Conservation (phyloP, 1,284 basidiomycete species). For the Malassezia japonica region DNA sequence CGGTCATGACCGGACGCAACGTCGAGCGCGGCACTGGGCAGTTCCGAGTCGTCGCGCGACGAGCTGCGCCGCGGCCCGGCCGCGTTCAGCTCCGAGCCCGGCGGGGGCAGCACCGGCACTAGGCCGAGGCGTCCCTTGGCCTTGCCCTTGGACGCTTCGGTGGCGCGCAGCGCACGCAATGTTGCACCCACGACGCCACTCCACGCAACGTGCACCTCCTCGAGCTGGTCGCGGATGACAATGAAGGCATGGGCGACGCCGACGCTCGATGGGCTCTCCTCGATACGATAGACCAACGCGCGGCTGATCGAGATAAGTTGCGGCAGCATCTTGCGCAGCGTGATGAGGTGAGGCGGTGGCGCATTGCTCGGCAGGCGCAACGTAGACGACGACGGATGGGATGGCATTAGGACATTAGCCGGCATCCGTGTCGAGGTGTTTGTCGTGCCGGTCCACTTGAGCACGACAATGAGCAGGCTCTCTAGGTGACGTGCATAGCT, state of each 20-base stretch:
- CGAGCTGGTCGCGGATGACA: constrained; percentile 26
- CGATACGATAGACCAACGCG: constrained; percentile 33
- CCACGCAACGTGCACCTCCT: constrained; percentile 42
- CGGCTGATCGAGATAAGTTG: constrained; percentile 43
- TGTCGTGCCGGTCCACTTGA: constrained; percentile 20
- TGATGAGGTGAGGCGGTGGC: constrained; percentile 25
- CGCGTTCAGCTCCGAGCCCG: not conserved
- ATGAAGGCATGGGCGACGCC: constrained; percentile 40
- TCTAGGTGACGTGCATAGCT: constrained; percentile 40
- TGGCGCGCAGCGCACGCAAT: constrained; percentile 24
- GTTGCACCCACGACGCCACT: constrained; percentile 19
- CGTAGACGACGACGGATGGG: constrained; percentile 5
- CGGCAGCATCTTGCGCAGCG: constrained; percentile 34
- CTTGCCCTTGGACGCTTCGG: constrained; percentile 32
- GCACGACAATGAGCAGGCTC: constrained; percentile 29
- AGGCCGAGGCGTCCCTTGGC: constrained; percentile 27
- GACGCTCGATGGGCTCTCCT: constrained; percentile 37
- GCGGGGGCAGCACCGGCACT: constrained; percentile 21
- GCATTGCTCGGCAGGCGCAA: constrained; percentile 5
- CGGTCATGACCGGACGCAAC: constrained; percentile 2
- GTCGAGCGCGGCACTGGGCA: constrained; percentile 1
- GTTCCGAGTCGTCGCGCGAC: not conserved
- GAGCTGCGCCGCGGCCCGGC: not conserved
- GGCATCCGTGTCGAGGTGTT: constrained; percentile 12
- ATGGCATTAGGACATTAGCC: constrained; percentile 18